Evolutionary conservation across 2,329 filamentous ascomycete species (phyloP), one percentile per base, ranked within the genome.

Genomic region (Pseudogymnoascus sp.): DNA sequence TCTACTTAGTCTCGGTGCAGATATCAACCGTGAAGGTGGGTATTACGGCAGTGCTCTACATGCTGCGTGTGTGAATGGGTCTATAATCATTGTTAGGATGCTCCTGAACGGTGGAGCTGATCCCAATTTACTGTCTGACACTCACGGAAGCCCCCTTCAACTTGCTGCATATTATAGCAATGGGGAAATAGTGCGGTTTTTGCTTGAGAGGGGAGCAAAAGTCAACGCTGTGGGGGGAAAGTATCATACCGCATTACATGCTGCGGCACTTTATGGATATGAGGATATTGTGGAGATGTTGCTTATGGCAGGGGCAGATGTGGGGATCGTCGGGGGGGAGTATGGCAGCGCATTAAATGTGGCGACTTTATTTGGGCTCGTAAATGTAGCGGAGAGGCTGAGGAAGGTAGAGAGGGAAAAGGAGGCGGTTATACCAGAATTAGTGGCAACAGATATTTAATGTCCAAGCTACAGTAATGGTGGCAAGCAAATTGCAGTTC

Each of bases 141-240:
- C 16, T 51, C n/a, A 29, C 6, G 45, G 45, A 51, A 31, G 5
- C 3, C 7, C 45, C 12, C 45, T 51, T 31, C 45, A 51, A 26
- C 1, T 8, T 6, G 14, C 45, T 29, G 14, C 45, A 14, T 1
- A 3, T 29, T 59, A 59, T 37, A 14, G 42, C 8, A 51, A 63
- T 10, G 16, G 29, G 1, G 65, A 64, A 23, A 67, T 69, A 29
- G 34, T 59, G 29, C 40, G 65, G 18, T 61, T 71, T 2, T 51
- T 71, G 60, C 26, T 67, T n/a, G 12, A 65, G 21, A 23, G 67
- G 45, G 67, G 69, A 2, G 69, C 69, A 23, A 57, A 54, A 4
- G 31, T 60, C 42, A 62, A 62, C 37, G 21, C 37, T 0, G 16
- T 45, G 2, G 60, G 60, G 5, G 37, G 42, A 2, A 3, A 16